Evolutionary conservation across 768 basidiomycete species (phyloP).

Genomic region (Albatrellus ellisii): DNA sequence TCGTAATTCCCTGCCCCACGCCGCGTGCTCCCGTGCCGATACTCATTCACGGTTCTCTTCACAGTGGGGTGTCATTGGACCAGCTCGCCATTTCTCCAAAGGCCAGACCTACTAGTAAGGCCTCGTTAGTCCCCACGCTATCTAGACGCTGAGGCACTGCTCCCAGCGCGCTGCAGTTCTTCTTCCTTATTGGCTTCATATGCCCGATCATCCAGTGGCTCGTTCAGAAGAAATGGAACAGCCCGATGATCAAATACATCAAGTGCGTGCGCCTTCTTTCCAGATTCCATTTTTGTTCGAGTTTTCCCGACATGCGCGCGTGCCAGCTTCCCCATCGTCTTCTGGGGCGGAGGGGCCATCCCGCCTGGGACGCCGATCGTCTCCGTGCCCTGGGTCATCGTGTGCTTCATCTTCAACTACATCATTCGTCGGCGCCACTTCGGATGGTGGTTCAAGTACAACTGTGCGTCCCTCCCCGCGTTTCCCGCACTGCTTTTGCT

Average conservation of each 20-base stretch:
- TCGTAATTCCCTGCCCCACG: constrained; percentile 16
- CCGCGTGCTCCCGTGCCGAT: neutral
- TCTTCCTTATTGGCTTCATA: constrained; percentile 69
- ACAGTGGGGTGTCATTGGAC: constrained; percentile 56
- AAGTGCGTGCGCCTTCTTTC: constrained; percentile 20
- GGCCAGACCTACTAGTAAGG: constrained; percentile 25
- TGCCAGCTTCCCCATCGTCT: constrained; percentile 23
- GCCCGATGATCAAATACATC: constrained; percentile 47
- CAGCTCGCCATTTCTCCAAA: constrained; percentile 50
- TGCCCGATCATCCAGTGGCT: constrained; percentile 41
- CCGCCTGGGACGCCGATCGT: constrained; percentile 33
- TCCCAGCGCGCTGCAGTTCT: constrained; percentile 33
- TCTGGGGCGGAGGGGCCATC: constrained; percentile 24
- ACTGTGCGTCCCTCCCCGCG: constrained; percentile 17
- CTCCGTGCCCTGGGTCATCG: constrained; percentile 23
- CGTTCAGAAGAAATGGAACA: constrained; percentile 5
- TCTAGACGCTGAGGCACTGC: neutral
- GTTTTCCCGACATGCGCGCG: no score
- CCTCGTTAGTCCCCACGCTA: neutral
- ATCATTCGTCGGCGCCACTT: constrained; percentile 12
- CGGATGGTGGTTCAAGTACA: constrained; percentile 22
- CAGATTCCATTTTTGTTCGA: constrained; percentile 8
- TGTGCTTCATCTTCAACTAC: constrained; percentile 29
- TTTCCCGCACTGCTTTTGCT: no score
- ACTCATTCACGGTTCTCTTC: neutral